A percentile compares a stretch with the other conserved stretches of the same genome.
Conservation (phyloP, 495 filamentous ascomycete species). For the Penicillium turbatum region DNA sequence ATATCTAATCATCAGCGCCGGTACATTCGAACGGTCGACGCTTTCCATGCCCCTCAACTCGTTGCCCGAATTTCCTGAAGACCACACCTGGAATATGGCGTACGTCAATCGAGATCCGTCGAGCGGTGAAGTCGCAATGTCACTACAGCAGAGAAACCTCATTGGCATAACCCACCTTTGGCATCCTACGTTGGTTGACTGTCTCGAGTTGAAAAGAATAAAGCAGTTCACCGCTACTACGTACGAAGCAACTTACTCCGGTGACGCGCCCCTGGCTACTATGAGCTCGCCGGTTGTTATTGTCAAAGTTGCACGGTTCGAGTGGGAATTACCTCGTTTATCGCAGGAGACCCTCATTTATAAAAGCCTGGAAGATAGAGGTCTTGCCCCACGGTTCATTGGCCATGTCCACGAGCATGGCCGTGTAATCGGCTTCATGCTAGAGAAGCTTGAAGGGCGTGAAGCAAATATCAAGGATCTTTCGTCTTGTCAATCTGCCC, state of each 20-base stretch:
- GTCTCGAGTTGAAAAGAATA: background rate
- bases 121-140: slow-evolving; percentile 1
- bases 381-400: slow-evolving; percentile 27
- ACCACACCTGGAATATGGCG: slow-evolving; percentile 5
- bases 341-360: slow-evolving; percentile 18
- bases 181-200: slow-evolving; percentile 9
- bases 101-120: slow-evolving; percentile 10
- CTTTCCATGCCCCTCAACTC: slow-evolving; percentile 16
- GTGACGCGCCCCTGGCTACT: background rate
- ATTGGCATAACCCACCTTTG: slow-evolving; percentile 1
- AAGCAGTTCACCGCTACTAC: slow-evolving; percentile 5
- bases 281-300: background rate
- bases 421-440: slow-evolving; percentile 32
- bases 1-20: slow-evolving; percentile 8
- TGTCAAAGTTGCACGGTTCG: background rate
- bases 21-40: slow-evolving; percentile 11
- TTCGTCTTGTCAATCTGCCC: slow-evolving; percentile 21
- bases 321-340: background rate
- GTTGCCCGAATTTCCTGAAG: slow-evolving; percentile 8
- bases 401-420: slow-evolving; percentile 33
- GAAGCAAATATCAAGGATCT: slow-evolving; percentile 26
- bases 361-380: slow-evolving; percentile 19
- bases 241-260: slow-evolving; percentile 7
- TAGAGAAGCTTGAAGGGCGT: slow-evolving; percentile 16
- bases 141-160: background rate